Base-by-base conservation (phyloP, 164 flowering plant genomes). In the Kingdonia uniflora region DNA sequence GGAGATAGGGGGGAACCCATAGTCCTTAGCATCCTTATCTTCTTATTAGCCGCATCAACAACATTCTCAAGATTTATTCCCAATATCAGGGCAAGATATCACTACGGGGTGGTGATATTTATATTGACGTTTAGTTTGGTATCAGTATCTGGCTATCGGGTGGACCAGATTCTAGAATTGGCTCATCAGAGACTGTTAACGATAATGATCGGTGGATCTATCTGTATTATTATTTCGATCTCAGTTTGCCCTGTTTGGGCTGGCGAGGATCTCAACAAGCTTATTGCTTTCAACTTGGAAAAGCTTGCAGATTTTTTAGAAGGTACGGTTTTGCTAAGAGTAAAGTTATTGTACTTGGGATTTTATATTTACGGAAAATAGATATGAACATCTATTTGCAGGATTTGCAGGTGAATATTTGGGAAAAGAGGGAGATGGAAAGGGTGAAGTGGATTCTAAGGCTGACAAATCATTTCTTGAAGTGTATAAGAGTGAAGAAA, bases 191-290 rank as follows among this genome's bases (percentile, higher is more conserved):
- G 97, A 20, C 35, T 86, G 1, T 63, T 75, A 3, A 89, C 95
- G 0, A 71, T 89, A 2, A 1, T 71, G 22, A 62, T 89, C 0
- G 97, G 97, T 0, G 75, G 77, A 37, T 59, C 75, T 15, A 59
- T 71, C 0, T 80, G 92, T 56, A 49, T 86, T 11, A 20, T 82
- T 13, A 50, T 84, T 12, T 74, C 82, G 57, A 56, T 84, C 13
- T 57, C 68, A 40, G 40, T 82, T 5, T 80, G 75, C 42, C 97
- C 95, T 0, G 95, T 89, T 0, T 86, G 95, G 97, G 95, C 94
- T 43, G 97, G 95, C 39, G 72, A 74, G 65, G 95, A 86, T 57
- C 84, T 89, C 40, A 95, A 89, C 62, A 71, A 78, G 11, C 55
- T 71, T n/a, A 50, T 78, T 5, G 81, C 76, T 49, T 58, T 44